Percentiles rank a stretch among this genome's conserved stretches.
Evolutionary conservation across 768 basidiomycete genomes (phyloP).

Genomic region (Rubroboletus satanas): DNA sequence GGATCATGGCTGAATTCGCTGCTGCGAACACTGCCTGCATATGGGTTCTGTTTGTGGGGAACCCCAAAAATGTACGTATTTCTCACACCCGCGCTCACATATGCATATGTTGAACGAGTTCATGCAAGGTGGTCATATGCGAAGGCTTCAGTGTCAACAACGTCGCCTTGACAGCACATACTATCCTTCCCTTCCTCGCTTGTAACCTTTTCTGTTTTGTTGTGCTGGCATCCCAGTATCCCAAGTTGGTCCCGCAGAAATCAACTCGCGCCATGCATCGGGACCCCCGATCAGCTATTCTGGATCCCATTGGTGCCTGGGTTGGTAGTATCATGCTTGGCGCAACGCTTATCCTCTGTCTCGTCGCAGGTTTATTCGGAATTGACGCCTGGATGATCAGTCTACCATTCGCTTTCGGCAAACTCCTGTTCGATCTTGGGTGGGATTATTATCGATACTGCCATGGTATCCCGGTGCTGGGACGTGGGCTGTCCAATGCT

Average conservation of each 20-base stretch:
- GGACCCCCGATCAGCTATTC: conserved; percentile 57
- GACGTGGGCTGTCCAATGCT: not conserved
- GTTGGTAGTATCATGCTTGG: conserved; percentile 69
- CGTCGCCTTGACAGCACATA: conserved; percentile 75
- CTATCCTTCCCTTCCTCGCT: conserved; percentile 75
- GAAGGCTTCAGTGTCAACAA: conserved; percentile 81
- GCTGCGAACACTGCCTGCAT: conserved; percentile 77
- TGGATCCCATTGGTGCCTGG: conserved; percentile 70
- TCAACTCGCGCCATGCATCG: conserved; percentile 37
- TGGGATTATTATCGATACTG: conserved; percentile 53
- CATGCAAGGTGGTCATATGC: conserved; percentile 62
- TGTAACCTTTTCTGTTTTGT: conserved; percentile 57
- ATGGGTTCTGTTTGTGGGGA: conserved; percentile 78
- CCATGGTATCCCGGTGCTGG: conserved; percentile 21
- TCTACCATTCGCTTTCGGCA: conserved; percentile 72
- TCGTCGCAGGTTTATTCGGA: conserved; percentile 71
- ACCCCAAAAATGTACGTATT: conserved; percentile 73
- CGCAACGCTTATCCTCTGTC: conserved; percentile 64
- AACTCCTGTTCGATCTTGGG: conserved; percentile 62
- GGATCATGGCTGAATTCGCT: conserved; percentile 74
- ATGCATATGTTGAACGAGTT: not conserved
- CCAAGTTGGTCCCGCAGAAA: conserved; percentile 45
- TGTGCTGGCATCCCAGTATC: conserved; percentile 57
- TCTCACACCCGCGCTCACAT: not conserved
- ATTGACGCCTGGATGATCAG: conserved; percentile 83